These are phyloP conservation scores for Chalaropsis thielavioides DNA, from an alignment of 2,329 filamentous ascomycete genomes.

Conservation along the genomic window DNA sequence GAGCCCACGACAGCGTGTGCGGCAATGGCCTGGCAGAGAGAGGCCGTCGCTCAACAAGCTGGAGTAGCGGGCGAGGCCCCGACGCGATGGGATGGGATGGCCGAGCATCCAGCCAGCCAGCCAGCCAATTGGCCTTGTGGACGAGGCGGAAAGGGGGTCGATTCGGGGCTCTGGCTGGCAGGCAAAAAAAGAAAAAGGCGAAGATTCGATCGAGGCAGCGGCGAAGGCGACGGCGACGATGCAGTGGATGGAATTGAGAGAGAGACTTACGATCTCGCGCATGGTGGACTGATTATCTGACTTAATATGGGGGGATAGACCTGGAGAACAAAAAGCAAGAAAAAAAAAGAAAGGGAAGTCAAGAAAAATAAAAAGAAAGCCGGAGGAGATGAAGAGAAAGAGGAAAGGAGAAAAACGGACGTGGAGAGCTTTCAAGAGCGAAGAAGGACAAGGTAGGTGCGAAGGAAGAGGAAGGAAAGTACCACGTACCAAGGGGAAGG, in stretches of 20 bases:
- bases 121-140: constrained; percentile 12
- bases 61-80: too few relatives aligned
- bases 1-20: not conserved
- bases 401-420: constrained; percentile 19
- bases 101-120: not conserved
- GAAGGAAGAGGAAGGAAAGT: constrained; percentile 12
- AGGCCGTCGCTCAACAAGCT: too few relatives aligned
- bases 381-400: constrained; percentile 24
- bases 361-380: constrained; percentile 13
- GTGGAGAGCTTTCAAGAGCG: constrained; percentile 14
- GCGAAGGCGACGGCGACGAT: constrained; percentile 7
- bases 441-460: constrained; percentile 8
- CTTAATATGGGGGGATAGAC: constrained; percentile 21
- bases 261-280: constrained; percentile 52
- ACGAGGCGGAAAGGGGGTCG: constrained; percentile 13
- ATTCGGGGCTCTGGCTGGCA: constrained; percentile 20
- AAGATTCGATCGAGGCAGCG: constrained; percentile 12
- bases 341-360: constrained; percentile 8
- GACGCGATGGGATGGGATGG: too few relatives aligned
- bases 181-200: constrained; percentile 14
- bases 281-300: constrained; percentile 33
- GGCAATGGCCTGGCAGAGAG: too few relatives aligned
- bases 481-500: not conserved
- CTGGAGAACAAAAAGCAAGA: constrained; percentile 20
- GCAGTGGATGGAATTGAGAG: constrained; percentile 6